Evolutionary conservation across 2,329 filamentous ascomycete species (phyloP).

Genomic region (Alternaria incomplexa): DNA sequence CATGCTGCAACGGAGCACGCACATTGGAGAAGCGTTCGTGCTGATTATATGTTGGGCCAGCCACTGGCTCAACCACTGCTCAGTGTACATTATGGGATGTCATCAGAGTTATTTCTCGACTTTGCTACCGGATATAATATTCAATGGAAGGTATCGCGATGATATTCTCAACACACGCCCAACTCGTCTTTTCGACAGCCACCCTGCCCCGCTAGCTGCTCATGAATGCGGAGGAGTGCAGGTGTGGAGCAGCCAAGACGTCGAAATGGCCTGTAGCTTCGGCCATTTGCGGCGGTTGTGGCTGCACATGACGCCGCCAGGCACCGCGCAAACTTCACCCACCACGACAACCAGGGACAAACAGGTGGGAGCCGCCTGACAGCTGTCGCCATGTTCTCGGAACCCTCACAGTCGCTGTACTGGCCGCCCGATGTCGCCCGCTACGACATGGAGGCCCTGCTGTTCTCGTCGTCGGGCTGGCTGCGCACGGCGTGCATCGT

Average conservation of each 20-base stretch:
- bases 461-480: constrained; percentile 45
- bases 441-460: constrained; percentile 45
- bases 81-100: no score
- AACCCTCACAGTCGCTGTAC: constrained; percentile 38
- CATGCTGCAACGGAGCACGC: constrained; percentile 7
- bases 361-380: constrained; percentile 16
- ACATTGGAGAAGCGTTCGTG: background rate
- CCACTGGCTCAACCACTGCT: constrained; percentile 2
- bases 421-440: constrained; percentile 43
- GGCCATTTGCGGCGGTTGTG: constrained; percentile 20
- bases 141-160: background rate
- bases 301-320: constrained; percentile 2
- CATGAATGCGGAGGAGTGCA: constrained; percentile 13
- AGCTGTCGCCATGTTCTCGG: constrained; percentile 38
- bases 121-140: background rate
- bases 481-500: constrained; percentile 44
- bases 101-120: no score
- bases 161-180: background rate
- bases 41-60: constrained; percentile 10
- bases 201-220: constrained; percentile 5
- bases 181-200: background rate
- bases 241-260: constrained; percentile 14
- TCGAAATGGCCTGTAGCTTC: constrained; percentile 15
- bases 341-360: constrained; percentile 8
- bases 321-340: background rate